Percentiles rank a stretch among this genome's conserved stretches.
Conservation (phyloP, 768 basidiomycete species). For the Neoboletus brunneissimus region DNA sequence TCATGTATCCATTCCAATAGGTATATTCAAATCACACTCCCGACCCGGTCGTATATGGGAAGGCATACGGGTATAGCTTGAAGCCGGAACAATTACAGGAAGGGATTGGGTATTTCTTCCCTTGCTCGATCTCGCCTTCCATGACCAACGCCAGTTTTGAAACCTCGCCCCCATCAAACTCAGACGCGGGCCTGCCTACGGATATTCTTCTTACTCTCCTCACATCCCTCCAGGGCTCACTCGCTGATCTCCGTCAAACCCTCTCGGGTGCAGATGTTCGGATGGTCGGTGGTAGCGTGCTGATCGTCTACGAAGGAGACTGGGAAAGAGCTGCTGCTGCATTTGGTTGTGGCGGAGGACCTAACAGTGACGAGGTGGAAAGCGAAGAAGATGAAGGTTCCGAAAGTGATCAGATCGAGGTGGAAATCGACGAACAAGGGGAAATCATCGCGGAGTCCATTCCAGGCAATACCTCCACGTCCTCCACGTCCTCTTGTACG, state of each 20-base stretch:
- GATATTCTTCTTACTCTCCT: conserved; percentile 57
- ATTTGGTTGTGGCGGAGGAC: conserved; percentile 34
- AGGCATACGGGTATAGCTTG: conserved; percentile 76
- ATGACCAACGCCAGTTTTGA: conserved; percentile 5
- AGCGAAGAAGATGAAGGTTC: conserved; percentile 38
- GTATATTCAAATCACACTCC: conserved; percentile 65
- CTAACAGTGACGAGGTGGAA: conserved; percentile 18
- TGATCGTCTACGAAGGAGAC: conserved; percentile 79
- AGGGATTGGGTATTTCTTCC: conserved; percentile 82
- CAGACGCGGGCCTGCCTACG: conserved; percentile 51
- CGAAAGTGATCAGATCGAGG: conserved; percentile 40
- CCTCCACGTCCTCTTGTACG: conserved; percentile 37
- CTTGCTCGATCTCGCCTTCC: conserved; percentile 35
- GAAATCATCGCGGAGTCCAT: conserved; percentile 22
- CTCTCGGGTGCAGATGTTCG: conserved; percentile 61
- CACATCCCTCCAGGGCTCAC: conserved; percentile 47
- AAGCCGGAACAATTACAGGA: conserved; percentile 63
- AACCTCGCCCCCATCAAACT: conserved; percentile 2
- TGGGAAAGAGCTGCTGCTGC: conserved; percentile 37
- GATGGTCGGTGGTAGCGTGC: conserved; percentile 78
- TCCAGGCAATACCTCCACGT: conserved; percentile 9
- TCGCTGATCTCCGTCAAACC: conserved; percentile 48
- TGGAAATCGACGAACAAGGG: conserved; percentile 32
- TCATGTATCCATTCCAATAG: conserved; percentile 36
- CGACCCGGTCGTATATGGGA: conserved; percentile 62